A percentile compares a stretch with the other conserved stretches of the same genome.
phyloP scores from a whole-genome alignment of 441 rosid genomes.

The Manihot esculenta region DNA sequence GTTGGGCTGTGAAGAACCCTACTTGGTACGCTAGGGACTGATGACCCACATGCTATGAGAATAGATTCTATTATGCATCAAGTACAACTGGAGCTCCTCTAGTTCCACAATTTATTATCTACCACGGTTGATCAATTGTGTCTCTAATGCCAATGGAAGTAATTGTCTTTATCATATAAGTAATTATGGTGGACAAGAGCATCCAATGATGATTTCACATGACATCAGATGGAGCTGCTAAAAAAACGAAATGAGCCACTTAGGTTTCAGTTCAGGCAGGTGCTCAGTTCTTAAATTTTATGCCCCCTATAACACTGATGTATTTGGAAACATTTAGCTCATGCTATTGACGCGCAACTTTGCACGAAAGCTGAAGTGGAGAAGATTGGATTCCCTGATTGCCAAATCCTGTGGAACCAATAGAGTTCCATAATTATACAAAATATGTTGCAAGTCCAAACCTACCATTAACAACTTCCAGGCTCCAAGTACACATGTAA shows the following conservation, averaged over 20 bases:
- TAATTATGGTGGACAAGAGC: neutral
- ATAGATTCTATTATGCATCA: neutral
- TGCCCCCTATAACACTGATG: neutral
- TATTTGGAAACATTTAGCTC: neutral
- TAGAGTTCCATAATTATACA: neutral
- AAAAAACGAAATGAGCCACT: neutral
- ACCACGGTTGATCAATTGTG: neutral
- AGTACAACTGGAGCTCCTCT: neutral
- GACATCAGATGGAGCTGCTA: neutral
- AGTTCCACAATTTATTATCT: neutral
- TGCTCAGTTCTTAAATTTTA: neutral
- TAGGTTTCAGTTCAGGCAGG: neutral
- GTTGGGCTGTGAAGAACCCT: neutral
- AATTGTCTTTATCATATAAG: neutral
- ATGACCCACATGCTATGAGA: neutral
- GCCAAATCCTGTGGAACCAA: neutral
- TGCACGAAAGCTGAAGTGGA: neutral
- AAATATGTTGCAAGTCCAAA: neutral
- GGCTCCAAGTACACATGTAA: neutral
- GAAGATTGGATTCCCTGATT: neutral
- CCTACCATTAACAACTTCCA: neutral
- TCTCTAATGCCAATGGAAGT: neutral
- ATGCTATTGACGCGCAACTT: neutral
- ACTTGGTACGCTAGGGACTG: neutral
- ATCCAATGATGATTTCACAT: neutral